phyloP scores from a whole-genome alignment of 2,329 filamentous ascomycete genomes.

The Drechslerella dactyloides region DNA sequence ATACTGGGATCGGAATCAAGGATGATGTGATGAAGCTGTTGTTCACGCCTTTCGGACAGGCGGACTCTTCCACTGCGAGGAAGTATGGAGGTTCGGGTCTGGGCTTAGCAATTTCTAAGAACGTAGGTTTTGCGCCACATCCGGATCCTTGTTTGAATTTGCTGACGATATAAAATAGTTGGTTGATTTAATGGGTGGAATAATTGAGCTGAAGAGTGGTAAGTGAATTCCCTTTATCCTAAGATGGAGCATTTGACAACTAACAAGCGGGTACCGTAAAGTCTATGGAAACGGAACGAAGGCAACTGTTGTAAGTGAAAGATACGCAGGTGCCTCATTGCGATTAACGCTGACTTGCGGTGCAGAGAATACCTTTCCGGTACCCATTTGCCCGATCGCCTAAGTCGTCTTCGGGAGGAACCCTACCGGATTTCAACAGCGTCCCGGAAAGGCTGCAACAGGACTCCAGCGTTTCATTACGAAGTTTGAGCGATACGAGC shows the following conservation, averaged over 20 bases:
- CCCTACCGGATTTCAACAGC: constrained; percentile 58
- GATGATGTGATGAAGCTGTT: constrained; percentile 74
- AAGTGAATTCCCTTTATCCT: constrained; percentile 57
- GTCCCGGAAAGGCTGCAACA: constrained; percentile 71
- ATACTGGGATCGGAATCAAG: constrained; percentile 82
- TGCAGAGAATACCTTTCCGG: constrained; percentile 43
- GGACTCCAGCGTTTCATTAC: constrained; percentile 35
- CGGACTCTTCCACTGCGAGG: constrained; percentile 73
- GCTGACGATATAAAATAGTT: constrained; percentile 59
- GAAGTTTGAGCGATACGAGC: constrained; percentile 38
- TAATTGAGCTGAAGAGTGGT: constrained; percentile 65
- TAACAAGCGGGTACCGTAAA: constrained; percentile 5
- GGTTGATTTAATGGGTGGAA: constrained; percentile 77
- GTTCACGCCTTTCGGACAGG: constrained; percentile 82
- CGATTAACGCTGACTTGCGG: not conserved
- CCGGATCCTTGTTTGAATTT: not conserved
- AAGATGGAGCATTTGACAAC: not conserved
- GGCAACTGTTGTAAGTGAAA: constrained; percentile 31
- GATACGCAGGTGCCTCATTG: not conserved
- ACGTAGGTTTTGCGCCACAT: constrained; percentile 58
- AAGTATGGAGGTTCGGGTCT: constrained; percentile 60
- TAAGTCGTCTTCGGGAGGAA: constrained; percentile 19
- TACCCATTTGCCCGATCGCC: constrained; percentile 25
- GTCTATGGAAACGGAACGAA: constrained; percentile 40
- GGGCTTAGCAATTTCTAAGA: constrained; percentile 80